Base-by-base conservation (phyloP, 305 asterid genomes). In the Euphrasia arctica region DNA sequence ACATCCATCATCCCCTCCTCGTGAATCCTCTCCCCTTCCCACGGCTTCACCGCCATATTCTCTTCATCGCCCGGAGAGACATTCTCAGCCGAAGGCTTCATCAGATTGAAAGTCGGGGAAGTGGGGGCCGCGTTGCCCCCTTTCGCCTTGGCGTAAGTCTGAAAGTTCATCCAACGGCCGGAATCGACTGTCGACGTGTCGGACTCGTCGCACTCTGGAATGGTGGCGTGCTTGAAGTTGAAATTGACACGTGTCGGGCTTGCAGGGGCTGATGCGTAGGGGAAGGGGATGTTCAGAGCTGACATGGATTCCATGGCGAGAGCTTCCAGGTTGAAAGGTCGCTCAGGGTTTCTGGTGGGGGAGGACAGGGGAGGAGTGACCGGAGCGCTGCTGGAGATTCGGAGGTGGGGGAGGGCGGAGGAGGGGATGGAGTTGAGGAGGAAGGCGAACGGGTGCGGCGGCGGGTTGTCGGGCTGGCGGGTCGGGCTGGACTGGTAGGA, bases 11-110 rank as follows among this genome's bases (percentile, higher is more conserved):
- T 79, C 60, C 90, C 95, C 62, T 83, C 93, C 76, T 87, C 95
- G 18, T 87, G 95, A 68, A 85, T 87, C 78, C 86, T 87, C 84
- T 87, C 95, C 36, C 95, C 95, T 71, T 85, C 95, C 95, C 95
- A 87, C 0, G 93, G 81, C 73, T 83, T 86, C 62, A 85, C 92
- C 0, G 86, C 83, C 75, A 78, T 73, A 39, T 54, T 77, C 43
- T 39, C 43, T 76, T 79, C 82, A 56, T 72, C 81, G 58, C 34
- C 60, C 14, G 80, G 55, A 18, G 80, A 75, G 58, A 69, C 58
- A 5, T 42, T 67, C 13, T 58, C 68, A 3, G 43, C 3, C 11
- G 43, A 10, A 9, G 90, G 87, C 48, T 83, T 88, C 73, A 88
- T 72, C 2, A 88, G 93, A 72, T 85, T 85, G 62, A 88, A 88